A percentile compares a stretch with the other conserved stretches of the same genome.
Evolutionary conservation across 2,329 filamentous ascomycete genomes (phyloP).

Genomic region (Calonectria multiphialidica): DNA sequence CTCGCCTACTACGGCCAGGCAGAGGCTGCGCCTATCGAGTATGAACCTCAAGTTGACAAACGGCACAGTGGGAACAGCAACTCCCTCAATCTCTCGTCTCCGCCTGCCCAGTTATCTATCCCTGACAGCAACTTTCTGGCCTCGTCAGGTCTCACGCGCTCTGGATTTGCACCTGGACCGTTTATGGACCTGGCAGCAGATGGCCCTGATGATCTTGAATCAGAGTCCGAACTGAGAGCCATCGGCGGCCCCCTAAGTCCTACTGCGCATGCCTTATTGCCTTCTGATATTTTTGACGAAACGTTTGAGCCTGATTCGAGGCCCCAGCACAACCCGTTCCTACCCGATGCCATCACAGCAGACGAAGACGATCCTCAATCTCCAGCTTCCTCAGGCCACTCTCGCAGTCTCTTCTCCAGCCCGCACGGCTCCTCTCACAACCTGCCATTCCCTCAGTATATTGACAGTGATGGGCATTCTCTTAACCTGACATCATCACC

Average conservation of each 20-base stretch:
- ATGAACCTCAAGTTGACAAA: conserved; percentile 58
- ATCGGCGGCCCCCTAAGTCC: conserved; percentile 81
- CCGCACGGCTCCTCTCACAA: conserved; percentile 72
- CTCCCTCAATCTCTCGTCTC: conserved; percentile 54
- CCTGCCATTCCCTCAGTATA: conserved; percentile 65
- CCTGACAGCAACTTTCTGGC: conserved; percentile 59
- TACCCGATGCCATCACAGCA: conserved; percentile 46
- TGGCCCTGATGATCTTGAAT: conserved; percentile 56
- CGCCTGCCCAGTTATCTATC: conserved; percentile 53
- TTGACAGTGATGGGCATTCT: conserved; percentile 61
- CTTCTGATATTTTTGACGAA: conserved; percentile 75
- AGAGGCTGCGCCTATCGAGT: conserved; percentile 60
- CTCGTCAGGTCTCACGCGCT: conserved; percentile 66
- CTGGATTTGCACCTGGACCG: conserved; percentile 65
- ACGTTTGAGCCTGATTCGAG: conserved; percentile 66
- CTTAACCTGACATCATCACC: conserved; percentile 56
- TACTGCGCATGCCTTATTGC: conserved; percentile 79
- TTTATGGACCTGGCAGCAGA: conserved; percentile 63
- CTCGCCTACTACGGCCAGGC: conserved; percentile 60
- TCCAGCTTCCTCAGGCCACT: conserved; percentile 69
- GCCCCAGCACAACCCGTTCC: conserved; percentile 34
- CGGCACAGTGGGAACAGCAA: conserved; percentile 62
- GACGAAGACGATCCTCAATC: conserved; percentile 66
- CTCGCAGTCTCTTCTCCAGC: conserved; percentile 70
- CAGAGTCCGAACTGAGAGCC: conserved; percentile 72